Evolutionary conservation across 1,284 basidiomycete genomes (phyloP), one percentile per base, ranked within the genome.

Genomic region (Cryptococcus hybrid): DNA sequence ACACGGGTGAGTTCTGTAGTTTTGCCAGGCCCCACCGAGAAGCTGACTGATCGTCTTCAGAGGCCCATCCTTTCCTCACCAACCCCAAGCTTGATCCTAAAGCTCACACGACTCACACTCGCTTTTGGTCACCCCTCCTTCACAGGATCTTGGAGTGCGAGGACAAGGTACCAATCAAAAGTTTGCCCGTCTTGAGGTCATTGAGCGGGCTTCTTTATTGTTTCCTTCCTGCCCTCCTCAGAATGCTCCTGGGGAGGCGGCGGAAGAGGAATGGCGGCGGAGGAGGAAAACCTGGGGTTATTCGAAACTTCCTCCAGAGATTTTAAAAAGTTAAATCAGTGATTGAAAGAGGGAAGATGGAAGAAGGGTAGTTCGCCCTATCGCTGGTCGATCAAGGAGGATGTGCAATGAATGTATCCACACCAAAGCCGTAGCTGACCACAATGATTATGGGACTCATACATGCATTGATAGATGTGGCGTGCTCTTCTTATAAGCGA

Each of bases 161-260:
- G 73, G 66, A 1, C 58, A 71, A 61, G 78, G 78, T 11, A 77
- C 77, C 5, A 65, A 74, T 46, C 78, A 79, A 49, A 76, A 77
- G 56, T 76, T 67, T 66, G 51, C 53, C 30, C 56, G 76, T 18
- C 57, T 63, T 34, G 60, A 60, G 8, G 42, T 58, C 7, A 52
- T 75, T 45, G 54, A 64, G 5, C 46, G 52, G 4, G 37, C 52
- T 35, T 47, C 36, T n/a, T 2, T 18, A 6, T 43, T 35, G 18
- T 5, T 54, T 42, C 43, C 46, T 47, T 39, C 42, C 46, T 3
- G 40, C 55, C 36, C 52, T 18, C 18, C 18, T 18, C 18, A 18
- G 18, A 18, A 18, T 18, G 18, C 18, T 18, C 18, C 18, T 18
- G 18, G 18, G 18, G 18, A 18, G 18, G 18, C 18, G 18, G 18